phyloP scores from a whole-genome alignment of 2,329 filamentous ascomycete genomes.

The Pestalotiopsis sp. region DNA sequence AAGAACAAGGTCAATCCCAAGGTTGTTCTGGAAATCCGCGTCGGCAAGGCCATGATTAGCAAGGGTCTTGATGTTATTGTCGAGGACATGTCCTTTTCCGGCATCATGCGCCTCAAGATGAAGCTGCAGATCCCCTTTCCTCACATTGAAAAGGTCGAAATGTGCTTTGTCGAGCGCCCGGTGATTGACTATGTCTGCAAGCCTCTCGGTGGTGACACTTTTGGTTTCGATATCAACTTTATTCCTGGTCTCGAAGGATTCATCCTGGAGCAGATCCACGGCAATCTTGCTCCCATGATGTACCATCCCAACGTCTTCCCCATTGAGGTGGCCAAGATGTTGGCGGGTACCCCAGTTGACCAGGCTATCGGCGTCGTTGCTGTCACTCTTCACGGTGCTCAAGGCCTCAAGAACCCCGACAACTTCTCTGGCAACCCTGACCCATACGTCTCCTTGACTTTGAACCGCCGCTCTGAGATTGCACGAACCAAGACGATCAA shows the following conservation, averaged over 20 bases:
- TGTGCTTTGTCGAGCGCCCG: conserved; percentile 89
- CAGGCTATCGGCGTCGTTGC: conserved; percentile 94
- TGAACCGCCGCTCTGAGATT: conserved; percentile 81
- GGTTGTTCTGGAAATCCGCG: conserved; percentile 88
- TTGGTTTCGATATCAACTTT: conserved; percentile 99
- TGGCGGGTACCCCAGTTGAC: conserved; percentile 90
- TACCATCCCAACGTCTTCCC: conserved; percentile 97
- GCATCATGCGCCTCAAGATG: conserved; percentile 94
- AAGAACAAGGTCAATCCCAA: conserved; percentile 98
- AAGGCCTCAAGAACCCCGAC: conserved; percentile 92
- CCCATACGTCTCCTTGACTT: conserved; percentile 82
- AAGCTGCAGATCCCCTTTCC: conserved; percentile 97
- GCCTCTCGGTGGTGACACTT: conserved; percentile 89
- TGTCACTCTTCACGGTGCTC: conserved; percentile 86
- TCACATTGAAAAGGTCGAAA: conserved; percentile 91
- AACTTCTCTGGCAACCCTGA: conserved; percentile 91
- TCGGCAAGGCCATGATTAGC: conserved; percentile 96
- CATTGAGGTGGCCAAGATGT: conserved; percentile 97
- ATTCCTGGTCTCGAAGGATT: conserved; percentile 92
- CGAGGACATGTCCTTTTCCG: conserved; percentile 95
- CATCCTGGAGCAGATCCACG: conserved; percentile 95
- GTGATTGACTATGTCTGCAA: conserved; percentile 98
- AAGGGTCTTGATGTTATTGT: conserved; percentile 98
- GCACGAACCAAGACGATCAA: conserved; percentile 87
- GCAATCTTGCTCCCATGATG: conserved; percentile 95